Conservation (phyloP, 2,329 filamentous ascomycete genomes). For the Venturia effusa region DNA sequence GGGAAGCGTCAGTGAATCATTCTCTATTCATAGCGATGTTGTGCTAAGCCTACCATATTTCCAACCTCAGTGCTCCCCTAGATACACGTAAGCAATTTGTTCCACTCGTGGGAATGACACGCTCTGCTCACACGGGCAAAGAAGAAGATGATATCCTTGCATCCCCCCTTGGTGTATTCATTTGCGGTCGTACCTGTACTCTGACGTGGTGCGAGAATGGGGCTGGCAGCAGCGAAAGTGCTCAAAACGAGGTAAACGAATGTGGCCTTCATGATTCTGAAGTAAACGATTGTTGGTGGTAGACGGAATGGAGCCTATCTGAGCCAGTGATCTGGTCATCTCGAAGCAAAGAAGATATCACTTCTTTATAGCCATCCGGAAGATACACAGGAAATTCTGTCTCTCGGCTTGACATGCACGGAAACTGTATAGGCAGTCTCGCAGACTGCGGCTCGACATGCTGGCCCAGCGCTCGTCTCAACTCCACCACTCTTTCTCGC, state of each 20-base stretch:
- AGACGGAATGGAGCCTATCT: not conserved
- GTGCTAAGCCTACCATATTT: slow-evolving; percentile 1
- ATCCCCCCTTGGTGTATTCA: not conserved
- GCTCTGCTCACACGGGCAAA: too few species aligned
- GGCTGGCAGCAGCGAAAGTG: not conserved
- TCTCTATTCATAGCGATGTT: not conserved
- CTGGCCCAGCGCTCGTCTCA: not conserved
- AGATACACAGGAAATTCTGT: not conserved
- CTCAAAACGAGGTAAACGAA: not conserved
- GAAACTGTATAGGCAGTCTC: not conserved
- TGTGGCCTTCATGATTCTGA: not conserved
- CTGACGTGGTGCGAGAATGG: not conserved
- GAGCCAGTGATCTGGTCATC: not conserved
- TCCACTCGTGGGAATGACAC: too few species aligned
- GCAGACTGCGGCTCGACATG: not conserved
- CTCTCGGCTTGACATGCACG: not conserved
- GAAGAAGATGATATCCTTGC: slow-evolving; percentile 9
- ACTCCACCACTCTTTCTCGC: not conserved
- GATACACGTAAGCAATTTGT: too few species aligned
- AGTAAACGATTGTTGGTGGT: not conserved
- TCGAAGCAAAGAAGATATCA: not conserved
- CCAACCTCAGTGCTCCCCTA: slow-evolving; percentile 6
- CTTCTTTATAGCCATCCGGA: not conserved
- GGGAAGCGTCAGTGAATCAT: not conserved
- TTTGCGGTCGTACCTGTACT: not conserved